Evolutionary conservation across 257 asterid genomes (phyloP).

Genomic region (Petunia axillaris): DNA sequence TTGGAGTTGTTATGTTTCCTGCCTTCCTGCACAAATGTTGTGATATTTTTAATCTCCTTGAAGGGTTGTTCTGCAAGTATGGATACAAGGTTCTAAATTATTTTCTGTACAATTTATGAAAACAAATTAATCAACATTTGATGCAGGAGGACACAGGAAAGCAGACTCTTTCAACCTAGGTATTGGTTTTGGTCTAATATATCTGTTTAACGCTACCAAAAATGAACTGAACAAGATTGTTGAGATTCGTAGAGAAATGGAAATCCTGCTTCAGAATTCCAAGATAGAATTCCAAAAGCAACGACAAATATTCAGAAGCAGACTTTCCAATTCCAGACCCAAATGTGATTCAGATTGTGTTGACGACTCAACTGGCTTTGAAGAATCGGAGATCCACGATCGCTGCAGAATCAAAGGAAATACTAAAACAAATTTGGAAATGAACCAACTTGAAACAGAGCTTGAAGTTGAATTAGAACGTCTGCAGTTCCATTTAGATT

Average conservation of each 20-base stretch:
- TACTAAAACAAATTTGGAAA: slow-evolving; percentile 41
- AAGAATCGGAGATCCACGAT: slow-evolving; percentile 32
- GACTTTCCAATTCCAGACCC: slow-evolving; percentile 24
- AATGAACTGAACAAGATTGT: slow-evolving; percentile 55
- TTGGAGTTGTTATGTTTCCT: neutral
- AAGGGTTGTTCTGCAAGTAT: too few species aligned
- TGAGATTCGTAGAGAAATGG: slow-evolving; percentile 49
- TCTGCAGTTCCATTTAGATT: slow-evolving; percentile 50
- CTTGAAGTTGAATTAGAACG: slow-evolving; percentile 64
- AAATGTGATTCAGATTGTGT: slow-evolving; percentile 26
- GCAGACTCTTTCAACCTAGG: slow-evolving; percentile 55
- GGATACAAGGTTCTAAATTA: too few species aligned
- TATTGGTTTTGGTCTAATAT: slow-evolving; percentile 66
- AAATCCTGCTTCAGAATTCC: slow-evolving; percentile 48
- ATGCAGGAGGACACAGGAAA: slow-evolving; percentile 38
- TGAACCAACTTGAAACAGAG: slow-evolving; percentile 71
- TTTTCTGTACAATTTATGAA: neutral
- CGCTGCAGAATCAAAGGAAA: slow-evolving; percentile 22
- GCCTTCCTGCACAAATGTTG: neutral
- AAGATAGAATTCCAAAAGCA: slow-evolving; percentile 38
- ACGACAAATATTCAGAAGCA: slow-evolving; percentile 17
- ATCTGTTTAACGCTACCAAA: slow-evolving; percentile 48
- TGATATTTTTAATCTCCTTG: neutral
- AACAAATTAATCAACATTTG: neutral
- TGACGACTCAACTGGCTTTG: slow-evolving; percentile 33